phyloP scores from a whole-genome alignment of 768 basidiomycete genomes.

The Podaxis sp. region DNA sequence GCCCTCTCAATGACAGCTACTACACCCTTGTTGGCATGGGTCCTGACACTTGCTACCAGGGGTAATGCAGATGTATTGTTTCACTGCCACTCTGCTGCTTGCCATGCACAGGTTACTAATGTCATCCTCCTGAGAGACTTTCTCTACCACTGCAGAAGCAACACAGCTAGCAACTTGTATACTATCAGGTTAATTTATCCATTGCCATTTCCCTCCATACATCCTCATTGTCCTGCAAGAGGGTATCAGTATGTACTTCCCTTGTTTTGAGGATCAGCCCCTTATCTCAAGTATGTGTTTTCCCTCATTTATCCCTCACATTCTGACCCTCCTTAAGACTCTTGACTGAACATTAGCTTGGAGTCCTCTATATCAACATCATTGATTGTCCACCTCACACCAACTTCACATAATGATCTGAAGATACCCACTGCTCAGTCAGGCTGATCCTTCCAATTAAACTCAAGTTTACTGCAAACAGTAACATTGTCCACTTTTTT shows the following conservation, averaged over 20 bases:
- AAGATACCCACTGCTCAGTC: conserved; percentile 30
- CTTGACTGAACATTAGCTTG: conserved; percentile 16
- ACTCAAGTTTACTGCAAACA: conserved; percentile 44
- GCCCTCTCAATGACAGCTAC: neutral
- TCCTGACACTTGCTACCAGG: conserved; percentile 1
- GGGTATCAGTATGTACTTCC: conserved; percentile 17
- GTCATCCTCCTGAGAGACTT: conserved; percentile 16
- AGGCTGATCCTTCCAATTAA: conserved; percentile 34
- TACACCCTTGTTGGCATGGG: conserved; percentile 10
- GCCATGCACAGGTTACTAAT: conserved; percentile 13
- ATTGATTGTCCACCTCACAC: neutral
- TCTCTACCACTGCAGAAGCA: conserved; percentile 2
- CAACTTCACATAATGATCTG: neutral
- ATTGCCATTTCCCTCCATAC: neutral
- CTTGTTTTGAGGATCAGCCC: conserved; percentile 10
- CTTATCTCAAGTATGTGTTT: conserved; percentile 10
- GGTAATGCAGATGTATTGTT: neutral
- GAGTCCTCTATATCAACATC: conserved; percentile 15
- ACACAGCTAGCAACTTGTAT: conserved; percentile 12
- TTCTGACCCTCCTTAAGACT: conserved; percentile 4
- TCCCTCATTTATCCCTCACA: neutral
- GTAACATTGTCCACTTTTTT: conserved; percentile 40
- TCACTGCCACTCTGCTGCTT: neutral
- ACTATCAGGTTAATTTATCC: conserved; percentile 11
- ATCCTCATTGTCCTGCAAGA: neutral